Evolutionary conservation across 2,329 filamentous ascomycete species (phyloP).

Genomic region (Lachnellula occidentalis): DNA sequence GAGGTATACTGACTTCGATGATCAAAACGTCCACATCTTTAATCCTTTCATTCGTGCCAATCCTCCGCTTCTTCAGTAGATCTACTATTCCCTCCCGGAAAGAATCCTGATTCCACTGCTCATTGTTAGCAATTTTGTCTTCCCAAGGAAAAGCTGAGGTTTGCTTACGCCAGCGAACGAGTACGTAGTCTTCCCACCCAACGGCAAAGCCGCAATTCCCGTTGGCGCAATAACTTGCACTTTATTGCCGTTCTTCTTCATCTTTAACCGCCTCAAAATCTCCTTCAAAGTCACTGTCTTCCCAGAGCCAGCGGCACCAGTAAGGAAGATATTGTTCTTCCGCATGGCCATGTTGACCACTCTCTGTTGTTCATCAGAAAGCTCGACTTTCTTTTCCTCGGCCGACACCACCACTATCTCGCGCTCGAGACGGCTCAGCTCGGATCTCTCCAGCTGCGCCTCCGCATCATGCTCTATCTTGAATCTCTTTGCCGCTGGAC

Average conservation of each 20-base stretch:
- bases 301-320: constrained; percentile 24
- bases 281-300: constrained; percentile 22
- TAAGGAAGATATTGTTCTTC: constrained; percentile 26
- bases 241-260: background rate
- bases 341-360: constrained; percentile 20
- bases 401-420: background rate
- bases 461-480: background rate
- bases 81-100: constrained; percentile 6
- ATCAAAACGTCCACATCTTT: constrained; percentile 14
- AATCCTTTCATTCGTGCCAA: background rate
- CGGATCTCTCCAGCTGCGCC: background rate
- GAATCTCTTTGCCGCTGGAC: background rate
- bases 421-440: background rate
- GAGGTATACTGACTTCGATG: constrained; percentile 9
- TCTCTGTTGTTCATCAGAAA: constrained; percentile 18
- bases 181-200: constrained; percentile 21
- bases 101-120: constrained; percentile 14
- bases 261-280: constrained; percentile 11
- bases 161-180: constrained; percentile 16
- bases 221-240: constrained; percentile 24
- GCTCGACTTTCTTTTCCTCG: constrained; percentile 3
- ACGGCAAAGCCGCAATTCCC: constrained; percentile 22
- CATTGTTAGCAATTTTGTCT: background rate
- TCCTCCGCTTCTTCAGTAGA: background rate
- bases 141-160: background rate